Conservation (phyloP, 352 stramenopile genomes). For the Globisporangium lucens region DNA sequence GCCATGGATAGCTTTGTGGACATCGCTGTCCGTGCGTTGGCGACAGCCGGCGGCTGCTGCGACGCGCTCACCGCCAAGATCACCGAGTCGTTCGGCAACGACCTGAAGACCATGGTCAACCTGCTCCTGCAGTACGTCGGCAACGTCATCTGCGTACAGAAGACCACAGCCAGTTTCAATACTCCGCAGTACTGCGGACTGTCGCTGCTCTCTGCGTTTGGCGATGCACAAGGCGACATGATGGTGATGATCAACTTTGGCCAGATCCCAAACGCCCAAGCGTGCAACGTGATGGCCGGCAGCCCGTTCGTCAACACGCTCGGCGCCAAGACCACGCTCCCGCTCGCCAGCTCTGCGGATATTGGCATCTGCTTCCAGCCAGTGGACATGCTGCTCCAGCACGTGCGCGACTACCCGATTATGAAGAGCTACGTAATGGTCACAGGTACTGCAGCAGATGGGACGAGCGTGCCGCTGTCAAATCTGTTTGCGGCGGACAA, state of each 20-base stretch:
- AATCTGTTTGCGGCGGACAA: conserved; percentile 41
- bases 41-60: conserved; percentile 30
- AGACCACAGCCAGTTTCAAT: conserved; percentile 13
- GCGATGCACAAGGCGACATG: conserved; percentile 9
- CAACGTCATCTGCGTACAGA: conserved; percentile 33
- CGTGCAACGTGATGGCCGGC: conserved; percentile 40
- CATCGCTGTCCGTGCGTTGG: conserved; percentile 20
- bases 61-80: conserved; percentile 36
- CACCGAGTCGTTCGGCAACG: conserved; percentile 29
- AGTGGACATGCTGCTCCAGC: conserved; percentile 30
- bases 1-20: conserved; percentile 30
- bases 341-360: conserved; percentile 23
- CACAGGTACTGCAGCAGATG: conserved; percentile 9
- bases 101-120: conserved; percentile 27
- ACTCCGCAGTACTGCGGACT: conserved; percentile 33
- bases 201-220: conserved; percentile 29
- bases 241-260: conserved; percentile 18
- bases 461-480: conserved; percentile 22
- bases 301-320: conserved; percentile 38
- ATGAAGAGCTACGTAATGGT: conserved; percentile 18
- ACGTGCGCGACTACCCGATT: conserved; percentile 30
- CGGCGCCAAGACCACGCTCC: conserved; percentile 20
- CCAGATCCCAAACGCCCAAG: conserved; percentile 46
- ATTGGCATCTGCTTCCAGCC: conserved; percentile 47
- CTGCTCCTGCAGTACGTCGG: conserved; percentile 25